A percentile compares a stretch with the other conserved stretches of the same genome.
Evolutionary conservation across 2,329 filamentous ascomycete species (phyloP).

Genomic region (Diaporthe citriasiana): DNA sequence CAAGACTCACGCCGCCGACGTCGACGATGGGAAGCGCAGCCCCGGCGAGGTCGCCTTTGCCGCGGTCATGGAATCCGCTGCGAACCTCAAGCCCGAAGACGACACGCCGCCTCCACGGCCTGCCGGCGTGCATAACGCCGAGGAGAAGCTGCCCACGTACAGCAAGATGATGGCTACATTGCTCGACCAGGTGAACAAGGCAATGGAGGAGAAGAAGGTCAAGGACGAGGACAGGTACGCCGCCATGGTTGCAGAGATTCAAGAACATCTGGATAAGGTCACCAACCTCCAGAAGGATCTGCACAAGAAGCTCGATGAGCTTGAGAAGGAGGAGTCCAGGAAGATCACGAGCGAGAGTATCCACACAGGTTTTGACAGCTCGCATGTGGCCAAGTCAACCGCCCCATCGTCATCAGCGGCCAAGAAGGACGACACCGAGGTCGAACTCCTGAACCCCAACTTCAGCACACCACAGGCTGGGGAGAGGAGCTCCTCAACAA

Average conservation of each 20-base stretch:
- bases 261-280: slow-evolving; percentile 83
- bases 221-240: slow-evolving; percentile 75
- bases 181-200: slow-evolving; percentile 90
- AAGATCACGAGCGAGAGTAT: slow-evolving; percentile 96
- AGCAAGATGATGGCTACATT: slow-evolving; percentile 99
- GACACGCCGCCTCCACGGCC: slow-evolving; percentile 82
- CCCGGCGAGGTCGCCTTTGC: slow-evolving; percentile 90
- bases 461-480: slow-evolving; percentile 51
- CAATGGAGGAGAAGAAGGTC: slow-evolving; percentile 82
- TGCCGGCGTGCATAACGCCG: slow-evolving; percentile 82
- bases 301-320: slow-evolving; percentile 78
- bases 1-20: slow-evolving; percentile 78
- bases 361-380: slow-evolving; percentile 91
- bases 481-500: slow-evolving; percentile 44
- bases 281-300: slow-evolving; percentile 83
- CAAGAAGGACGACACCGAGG: slow-evolving; percentile 63
- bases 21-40: slow-evolving; percentile 68
- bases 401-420: slow-evolving; percentile 53
- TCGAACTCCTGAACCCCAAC: slow-evolving; percentile 84
- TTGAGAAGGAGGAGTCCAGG: slow-evolving; percentile 86
- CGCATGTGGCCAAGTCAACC: slow-evolving; percentile 77
- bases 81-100: slow-evolving; percentile 75
- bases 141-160: slow-evolving; percentile 83
- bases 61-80: slow-evolving; percentile 85
- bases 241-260: slow-evolving; percentile 84